Conservation (phyloP, 2,329 filamentous ascomycete genomes). For the Lasiodiplodia citricola region DNA sequence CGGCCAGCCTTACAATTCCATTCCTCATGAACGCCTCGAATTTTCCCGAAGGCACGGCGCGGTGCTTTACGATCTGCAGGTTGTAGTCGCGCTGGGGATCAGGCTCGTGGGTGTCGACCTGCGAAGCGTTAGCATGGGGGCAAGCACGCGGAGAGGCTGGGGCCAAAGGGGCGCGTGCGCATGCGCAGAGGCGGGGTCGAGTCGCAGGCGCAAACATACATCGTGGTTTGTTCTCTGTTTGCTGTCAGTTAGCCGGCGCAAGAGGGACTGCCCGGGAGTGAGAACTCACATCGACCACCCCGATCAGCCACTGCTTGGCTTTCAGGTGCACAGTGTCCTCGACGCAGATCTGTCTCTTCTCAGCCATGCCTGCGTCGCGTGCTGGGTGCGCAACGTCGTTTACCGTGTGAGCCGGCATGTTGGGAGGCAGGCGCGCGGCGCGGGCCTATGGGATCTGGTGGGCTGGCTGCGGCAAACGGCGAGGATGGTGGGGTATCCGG, state of each 20-base stretch:
- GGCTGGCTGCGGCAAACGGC: constrained; percentile 7
- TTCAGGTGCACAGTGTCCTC: constrained; percentile 51
- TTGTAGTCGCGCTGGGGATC: constrained; percentile 47
- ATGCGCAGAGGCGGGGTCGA: background rate
- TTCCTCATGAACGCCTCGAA: constrained; percentile 49
- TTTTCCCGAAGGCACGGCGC: constrained; percentile 37
- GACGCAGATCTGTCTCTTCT: constrained; percentile 37
- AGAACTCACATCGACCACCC: constrained; percentile 49
- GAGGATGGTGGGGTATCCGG: constrained; percentile 5
- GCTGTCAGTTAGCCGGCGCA: constrained; percentile 16
- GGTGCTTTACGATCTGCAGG: constrained; percentile 44
- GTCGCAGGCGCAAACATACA: constrained; percentile 31
- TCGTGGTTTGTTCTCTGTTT: constrained; percentile 41
- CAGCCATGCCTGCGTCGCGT: constrained; percentile 6
- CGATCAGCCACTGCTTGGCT: constrained; percentile 47
- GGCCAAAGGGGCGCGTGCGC: background rate
- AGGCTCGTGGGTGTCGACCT: constrained; percentile 54
- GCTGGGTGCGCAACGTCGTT: background rate
- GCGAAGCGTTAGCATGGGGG: constrained; percentile 28
- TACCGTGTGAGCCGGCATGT: constrained; percentile 18
- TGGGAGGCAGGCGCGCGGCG: constrained; percentile 2
- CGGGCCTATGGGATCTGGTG: background rate
- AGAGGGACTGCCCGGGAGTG: constrained; percentile 3
- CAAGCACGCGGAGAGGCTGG: background rate
- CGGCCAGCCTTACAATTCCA: constrained; percentile 38